Conservation (phyloP, 2,329 filamentous ascomycete genomes). For the Pyrenophora seminiperda region DNA sequence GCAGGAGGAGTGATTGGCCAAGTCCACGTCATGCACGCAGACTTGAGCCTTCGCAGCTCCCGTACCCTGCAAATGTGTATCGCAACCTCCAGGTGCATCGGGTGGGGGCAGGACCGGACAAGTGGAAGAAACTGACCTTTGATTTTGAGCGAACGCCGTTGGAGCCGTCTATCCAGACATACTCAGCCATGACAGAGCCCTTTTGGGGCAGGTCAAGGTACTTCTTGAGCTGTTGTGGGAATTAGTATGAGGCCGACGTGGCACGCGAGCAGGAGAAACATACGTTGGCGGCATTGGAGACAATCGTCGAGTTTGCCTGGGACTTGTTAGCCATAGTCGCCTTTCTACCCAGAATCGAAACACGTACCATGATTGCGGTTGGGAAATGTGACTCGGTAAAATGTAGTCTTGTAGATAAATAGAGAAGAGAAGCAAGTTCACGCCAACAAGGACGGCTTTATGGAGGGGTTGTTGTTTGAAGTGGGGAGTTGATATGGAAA, state of each 20-base stretch:
- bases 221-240: constrained; percentile 74
- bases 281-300: constrained; percentile 57
- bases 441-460: constrained; percentile 12
- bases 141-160: constrained; percentile 92
- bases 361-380: constrained; percentile 44
- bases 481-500: constrained; percentile 25
- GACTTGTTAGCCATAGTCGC: constrained; percentile 5
- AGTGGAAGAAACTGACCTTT: constrained; percentile 69
- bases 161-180: constrained; percentile 89
- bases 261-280: constrained; percentile 38
- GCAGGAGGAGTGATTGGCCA: constrained; percentile 24
- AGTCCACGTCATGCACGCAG: constrained; percentile 29
- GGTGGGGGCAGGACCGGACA: constrained; percentile 2
- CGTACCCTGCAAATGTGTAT: constrained; percentile 16
- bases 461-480: constrained; percentile 22
- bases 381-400: constrained; percentile 18
- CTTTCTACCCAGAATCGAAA: neutral
- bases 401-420: neutral
- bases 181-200: constrained; percentile 88
- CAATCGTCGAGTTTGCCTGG: constrained; percentile 48
- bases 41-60: constrained; percentile 15
- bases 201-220: constrained; percentile 91
- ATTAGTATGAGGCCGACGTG: constrained; percentile 24
- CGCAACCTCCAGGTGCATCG: constrained; percentile 9
- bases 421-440: constrained; percentile 2